A percentile compares a stretch with the other conserved stretches of the same genome.
Evolutionary conservation across 306 rosid genomes (phyloP).

Genomic region (Dalbergia cochinchinensis): DNA sequence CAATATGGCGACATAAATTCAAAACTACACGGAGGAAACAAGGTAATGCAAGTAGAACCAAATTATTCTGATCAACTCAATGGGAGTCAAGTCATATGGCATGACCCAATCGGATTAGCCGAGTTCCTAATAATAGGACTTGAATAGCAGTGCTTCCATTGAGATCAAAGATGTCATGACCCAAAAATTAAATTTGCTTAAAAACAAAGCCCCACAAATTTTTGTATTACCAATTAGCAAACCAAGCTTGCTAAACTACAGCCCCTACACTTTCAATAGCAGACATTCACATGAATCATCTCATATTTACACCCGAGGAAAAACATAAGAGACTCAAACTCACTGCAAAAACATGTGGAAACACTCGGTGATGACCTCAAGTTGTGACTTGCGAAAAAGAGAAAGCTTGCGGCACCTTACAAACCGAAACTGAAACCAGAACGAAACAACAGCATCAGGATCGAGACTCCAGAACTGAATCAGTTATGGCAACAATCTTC

Average conservation of each 20-base stretch:
- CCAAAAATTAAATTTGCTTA: conserved; percentile 11
- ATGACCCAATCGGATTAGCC: no score
- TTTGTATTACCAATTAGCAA: conserved; percentile 33
- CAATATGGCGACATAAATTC: neutral
- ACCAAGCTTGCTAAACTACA: conserved; percentile 45
- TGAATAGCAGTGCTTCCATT: no score
- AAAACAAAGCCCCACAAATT: conserved; percentile 32
- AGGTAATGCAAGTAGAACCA: neutral
- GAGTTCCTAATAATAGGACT: no score
- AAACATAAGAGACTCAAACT: conserved; percentile 11
- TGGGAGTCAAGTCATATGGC: neutral
- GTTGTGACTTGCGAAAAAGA: conserved; percentile 10
- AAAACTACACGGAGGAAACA: neutral
- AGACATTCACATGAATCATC: conserved; percentile 29
- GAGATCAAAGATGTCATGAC: neutral
- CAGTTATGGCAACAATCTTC: conserved; percentile 68
- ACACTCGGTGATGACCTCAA: conserved; percentile 18
- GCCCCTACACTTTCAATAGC: conserved; percentile 21
- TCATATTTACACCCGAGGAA: conserved; percentile 45
- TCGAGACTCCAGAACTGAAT: conserved; percentile 46
- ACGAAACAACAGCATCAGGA: conserved; percentile 41
- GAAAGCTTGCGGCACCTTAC: conserved; percentile 17
- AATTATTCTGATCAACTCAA: neutral
- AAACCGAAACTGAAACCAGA: conserved; percentile 18
- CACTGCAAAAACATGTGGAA: conserved; percentile 34